These are phyloP conservation scores for Amanita molliuscula DNA, from an alignment of 768 basidiomycete species.

Conservation along the genomic window DNA sequence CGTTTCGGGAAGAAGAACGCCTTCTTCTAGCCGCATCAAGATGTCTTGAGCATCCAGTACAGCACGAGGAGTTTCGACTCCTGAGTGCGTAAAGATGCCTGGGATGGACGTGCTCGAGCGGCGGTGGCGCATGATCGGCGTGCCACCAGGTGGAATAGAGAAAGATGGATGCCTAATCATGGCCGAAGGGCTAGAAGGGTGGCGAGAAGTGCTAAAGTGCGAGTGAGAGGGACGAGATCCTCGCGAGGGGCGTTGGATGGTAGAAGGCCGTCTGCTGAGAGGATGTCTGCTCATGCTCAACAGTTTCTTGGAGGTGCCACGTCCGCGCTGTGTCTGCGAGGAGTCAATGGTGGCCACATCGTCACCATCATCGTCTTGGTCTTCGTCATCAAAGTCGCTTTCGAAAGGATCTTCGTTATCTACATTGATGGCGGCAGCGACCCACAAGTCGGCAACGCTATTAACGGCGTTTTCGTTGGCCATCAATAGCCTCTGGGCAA, in stretches of 20 bases:
- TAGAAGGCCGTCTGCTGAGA: slow-evolving; percentile 16
- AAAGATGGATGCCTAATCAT: slow-evolving; percentile 16
- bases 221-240: not conserved
- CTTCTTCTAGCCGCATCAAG: slow-evolving; percentile 31
- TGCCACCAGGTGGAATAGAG: slow-evolving; percentile 21
- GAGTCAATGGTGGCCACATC: slow-evolving; percentile 11
- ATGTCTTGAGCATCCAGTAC: slow-evolving; percentile 65
- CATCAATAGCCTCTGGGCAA: slow-evolving; percentile 80
- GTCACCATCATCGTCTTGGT: slow-evolving; percentile 19
- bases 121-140: slow-evolving; percentile 39
- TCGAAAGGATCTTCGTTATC: slow-evolving; percentile 83
- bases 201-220: slow-evolving; percentile 6
- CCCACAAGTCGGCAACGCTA: slow-evolving; percentile 94
- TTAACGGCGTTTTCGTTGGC: slow-evolving; percentile 95
- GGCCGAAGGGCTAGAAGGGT: slow-evolving; percentile 12
- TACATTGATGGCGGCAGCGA: slow-evolving; percentile 91
- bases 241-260: not conserved
- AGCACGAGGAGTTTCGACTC: slow-evolving; percentile 69
- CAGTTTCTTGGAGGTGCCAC: slow-evolving; percentile 8
- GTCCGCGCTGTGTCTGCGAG: slow-evolving; percentile 6
- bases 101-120: slow-evolving; percentile 51
- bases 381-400: slow-evolving; percentile 32
- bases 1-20: slow-evolving; percentile 20
- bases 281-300: not conserved
- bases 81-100: slow-evolving; percentile 75